Base-by-base conservation (phyloP, 164 flowering plant genomes). In the Stephania cephalantha region DNA sequence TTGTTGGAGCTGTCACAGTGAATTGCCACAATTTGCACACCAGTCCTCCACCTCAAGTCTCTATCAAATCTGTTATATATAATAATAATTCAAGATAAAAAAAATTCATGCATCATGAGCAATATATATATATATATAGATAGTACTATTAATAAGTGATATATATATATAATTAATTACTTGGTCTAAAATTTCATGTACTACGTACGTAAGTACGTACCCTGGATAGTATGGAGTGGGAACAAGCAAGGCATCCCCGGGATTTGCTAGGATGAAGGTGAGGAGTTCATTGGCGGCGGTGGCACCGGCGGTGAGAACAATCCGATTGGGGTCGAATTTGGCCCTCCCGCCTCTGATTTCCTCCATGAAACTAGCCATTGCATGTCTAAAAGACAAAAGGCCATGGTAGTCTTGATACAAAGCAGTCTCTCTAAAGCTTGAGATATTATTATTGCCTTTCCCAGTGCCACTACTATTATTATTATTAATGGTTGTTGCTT, bases 151-250 rank as follows among this genome's bases (percentile, higher is more conserved):
- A 25, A 25, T 25, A 25, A 50, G 15, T 10, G 55, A 50, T 11
- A 8, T 8, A 48, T 48, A n/a, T n/a, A n/a, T n/a, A n/a, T n/a
- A n/a, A n/a, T n/a, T n/a, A n/a, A n/a, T n/a, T n/a, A n/a, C n/a
- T n/a, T n/a, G n/a, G n/a, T n/a, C n/a, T n/a, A n/a, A n/a, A 48
- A 12, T 48, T 12, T 2, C 53, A 48, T 48, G 12, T 48, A 2
- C 11, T 9, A 1, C 53, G 53, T 6, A 46, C 12, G 53, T 48
- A 8, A 5, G 53, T 8, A 25, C 25, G 0, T 86, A 92, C 97
- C 97, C 97, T 70, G 98, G 98, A 82, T 95, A 93, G 81, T 95
- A 95, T 68, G 98, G 97, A 64, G 93, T 95, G 29, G 98, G 98
- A 71, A 93, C 86, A 6, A 95, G 88, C 83, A 95, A 87, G 74